Percentiles rank a stretch among this genome's conserved stretches.
Conservation (phyloP, 164 flowering plant genomes). For the Umbilicus rupestris region DNA sequence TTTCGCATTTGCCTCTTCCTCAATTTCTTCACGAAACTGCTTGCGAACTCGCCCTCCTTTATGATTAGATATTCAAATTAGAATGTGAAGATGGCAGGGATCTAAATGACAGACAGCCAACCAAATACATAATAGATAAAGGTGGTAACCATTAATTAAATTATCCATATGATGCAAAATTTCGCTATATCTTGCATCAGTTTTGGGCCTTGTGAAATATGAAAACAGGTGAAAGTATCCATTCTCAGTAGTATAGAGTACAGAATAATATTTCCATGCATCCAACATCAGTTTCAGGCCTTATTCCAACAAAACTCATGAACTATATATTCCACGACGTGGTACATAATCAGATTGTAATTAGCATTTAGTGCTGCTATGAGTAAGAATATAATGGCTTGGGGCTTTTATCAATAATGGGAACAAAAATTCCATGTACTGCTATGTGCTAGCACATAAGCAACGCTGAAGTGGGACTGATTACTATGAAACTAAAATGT, state of each 20-base stretch:
- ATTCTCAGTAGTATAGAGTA: not conserved
- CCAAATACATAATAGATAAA: too few species aligned
- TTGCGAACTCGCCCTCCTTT: slow-evolving; percentile 86
- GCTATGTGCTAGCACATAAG: not conserved
- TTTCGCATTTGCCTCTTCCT: slow-evolving; percentile 89
- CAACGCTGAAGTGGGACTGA: not conserved
- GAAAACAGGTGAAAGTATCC: not conserved
- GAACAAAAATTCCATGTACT: not conserved
- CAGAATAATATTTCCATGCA: not conserved
- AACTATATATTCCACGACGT: too few species aligned
- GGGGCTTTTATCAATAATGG: not conserved
- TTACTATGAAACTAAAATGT: not conserved
- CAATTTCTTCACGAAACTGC: slow-evolving; percentile 61
- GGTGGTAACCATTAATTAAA: too few species aligned
- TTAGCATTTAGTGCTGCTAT: too few species aligned
- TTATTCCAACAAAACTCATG: not conserved
- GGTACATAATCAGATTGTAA: too few species aligned
- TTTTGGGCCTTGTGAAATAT: not conserved
- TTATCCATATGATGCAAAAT: too few species aligned
- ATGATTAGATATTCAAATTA: slow-evolving; percentile 4
- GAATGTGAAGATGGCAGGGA: not conserved
- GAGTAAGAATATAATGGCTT: too few species aligned
- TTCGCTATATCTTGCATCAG: not conserved
- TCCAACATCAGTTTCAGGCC: not conserved
- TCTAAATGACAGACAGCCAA: not conserved